Evolutionary conservation across 441 rosid genomes (phyloP).

Genomic region (Monsonia emarginata): DNA sequence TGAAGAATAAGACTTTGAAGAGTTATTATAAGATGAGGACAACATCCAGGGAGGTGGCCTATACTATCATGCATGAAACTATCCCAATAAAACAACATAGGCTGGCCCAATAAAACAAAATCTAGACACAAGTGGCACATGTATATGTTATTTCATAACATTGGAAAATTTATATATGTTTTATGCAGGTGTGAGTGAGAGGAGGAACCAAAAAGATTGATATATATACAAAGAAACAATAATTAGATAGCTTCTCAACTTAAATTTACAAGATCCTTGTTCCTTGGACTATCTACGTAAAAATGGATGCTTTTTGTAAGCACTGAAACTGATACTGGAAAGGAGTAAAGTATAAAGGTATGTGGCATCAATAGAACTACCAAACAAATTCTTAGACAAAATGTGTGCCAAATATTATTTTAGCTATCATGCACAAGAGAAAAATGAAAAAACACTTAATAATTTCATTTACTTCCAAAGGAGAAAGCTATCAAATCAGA

Average conservation of each 20-base stretch:
- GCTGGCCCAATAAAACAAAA: not conserved
- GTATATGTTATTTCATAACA: not conserved
- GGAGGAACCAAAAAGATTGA: not conserved
- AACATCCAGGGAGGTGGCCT: not conserved
- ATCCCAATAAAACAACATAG: not conserved
- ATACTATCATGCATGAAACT: not conserved
- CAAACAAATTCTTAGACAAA: not conserved
- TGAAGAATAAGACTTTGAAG: constrained; percentile 10
- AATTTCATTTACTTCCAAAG: not conserved
- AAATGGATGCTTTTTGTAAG: not conserved
- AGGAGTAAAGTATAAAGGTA: not conserved
- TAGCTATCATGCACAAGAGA: not conserved
- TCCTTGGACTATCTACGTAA: not conserved
- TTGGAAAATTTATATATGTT: not conserved
- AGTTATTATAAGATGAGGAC: not conserved
- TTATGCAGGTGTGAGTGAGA: not conserved
- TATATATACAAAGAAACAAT: not conserved
- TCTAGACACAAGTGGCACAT: not conserved
- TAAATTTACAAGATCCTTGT: not conserved
- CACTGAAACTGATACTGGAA: not conserved
- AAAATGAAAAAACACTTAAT: not conserved
- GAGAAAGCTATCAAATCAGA: not conserved
- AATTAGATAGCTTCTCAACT: not conserved
- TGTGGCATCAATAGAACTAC: not conserved
- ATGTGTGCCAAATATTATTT: not conserved